Base-by-base conservation (phyloP, 2,329 filamentous ascomycete genomes). In the Phialophora chinensis region DNA sequence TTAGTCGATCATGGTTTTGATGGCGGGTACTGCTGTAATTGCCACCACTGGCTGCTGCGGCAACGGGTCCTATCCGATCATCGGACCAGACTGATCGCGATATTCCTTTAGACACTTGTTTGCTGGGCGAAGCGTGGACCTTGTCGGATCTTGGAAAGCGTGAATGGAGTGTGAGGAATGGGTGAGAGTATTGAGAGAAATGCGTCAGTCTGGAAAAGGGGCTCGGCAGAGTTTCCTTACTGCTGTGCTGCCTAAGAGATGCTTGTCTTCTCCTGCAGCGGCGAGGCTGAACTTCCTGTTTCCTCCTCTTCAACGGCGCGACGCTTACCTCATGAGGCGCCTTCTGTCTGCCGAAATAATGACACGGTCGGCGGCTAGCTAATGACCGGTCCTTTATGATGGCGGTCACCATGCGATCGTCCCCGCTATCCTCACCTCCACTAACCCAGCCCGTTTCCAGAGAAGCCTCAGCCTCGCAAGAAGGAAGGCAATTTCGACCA, bases 401-500 rank as follows among this genome's bases (percentile, higher is more conserved):
- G 65, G 50, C 55, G 12, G 42, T 38, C 33, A 29, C 62, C 2
- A 8, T 29, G 6, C 56, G 60, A 12, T 70, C 63, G 7, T 70
- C 68, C 20, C 68, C 63, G 1, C 38, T 68, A 8, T 68, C 66
- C 3, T 68, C 66, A 6, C 68, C 68, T 47, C 65, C 65, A 11
- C 55, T 35, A 14, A 56, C 55, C 10, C 60, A 64, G 17, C 57
- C 65, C 25, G 62, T 60, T 20, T 61, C 57, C 17, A 64, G 53
- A 29, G 25, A 60, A 50, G 33, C 14, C 14, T 47, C 60, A 59
- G 27, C 60, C 8, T 54, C 52, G 49, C 17, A 31, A 25, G 47
- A 29, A 33, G 33, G 27, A 17, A 55, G 20, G 35, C 53, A 56
- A 60, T 90, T 88, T 77, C 84, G 85, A 69, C 77, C 82, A n/a